Base-by-base conservation (phyloP, 805 yeast species). In the Zygosaccharomyces siamensis region DNA sequence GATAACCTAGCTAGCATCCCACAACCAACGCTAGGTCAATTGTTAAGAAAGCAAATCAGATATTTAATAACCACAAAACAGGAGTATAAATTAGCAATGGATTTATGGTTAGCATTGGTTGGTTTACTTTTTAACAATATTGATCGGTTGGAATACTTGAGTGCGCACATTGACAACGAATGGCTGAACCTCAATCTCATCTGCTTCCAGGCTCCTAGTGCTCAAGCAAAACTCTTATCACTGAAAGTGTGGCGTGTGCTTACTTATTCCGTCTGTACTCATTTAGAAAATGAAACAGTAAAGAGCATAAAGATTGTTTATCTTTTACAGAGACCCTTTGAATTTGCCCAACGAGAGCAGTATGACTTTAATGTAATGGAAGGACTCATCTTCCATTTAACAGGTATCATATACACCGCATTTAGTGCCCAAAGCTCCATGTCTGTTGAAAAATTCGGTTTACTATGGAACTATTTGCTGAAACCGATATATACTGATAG, bases 221-320 rank as follows among this genome's bases (percentile, higher is more conserved):
- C 52, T 2, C 24, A 43, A 12, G 51, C 54, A 1, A 46, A 44
- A 43, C 39, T 56, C 3, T 32, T 59, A n/a, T 53, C 68, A 4
- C 43, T 62, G 12, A 62, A 62, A 43, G 58, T 50, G 5, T 62
- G 68, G 66, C 52, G 69, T 24, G 59, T 64, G 24, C 24, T 64
- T 3, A 53, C 54, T 2, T 63, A 59, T 46, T 49, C 51, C 40
- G 38, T 61, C 11, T 56, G 57, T 27, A 36, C 48, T 14, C 45
- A 51, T 24, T 20, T 48, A 10, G 21, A 43, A 20, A 38, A 32
- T 24, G 30, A 39, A n/a, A 37, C 51, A 2, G 5, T 18, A 6
- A 44, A 33, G 16, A 46, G 45, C 26, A 14, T 28, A 3, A 20
- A 27, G 32, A 16, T 54, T 21, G 24, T 54, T 8, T 28, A 36